These are phyloP conservation scores for Trypanosoma boissoni DNA, from an alignment of 208 protist species.

Conservation along the genomic window DNA sequence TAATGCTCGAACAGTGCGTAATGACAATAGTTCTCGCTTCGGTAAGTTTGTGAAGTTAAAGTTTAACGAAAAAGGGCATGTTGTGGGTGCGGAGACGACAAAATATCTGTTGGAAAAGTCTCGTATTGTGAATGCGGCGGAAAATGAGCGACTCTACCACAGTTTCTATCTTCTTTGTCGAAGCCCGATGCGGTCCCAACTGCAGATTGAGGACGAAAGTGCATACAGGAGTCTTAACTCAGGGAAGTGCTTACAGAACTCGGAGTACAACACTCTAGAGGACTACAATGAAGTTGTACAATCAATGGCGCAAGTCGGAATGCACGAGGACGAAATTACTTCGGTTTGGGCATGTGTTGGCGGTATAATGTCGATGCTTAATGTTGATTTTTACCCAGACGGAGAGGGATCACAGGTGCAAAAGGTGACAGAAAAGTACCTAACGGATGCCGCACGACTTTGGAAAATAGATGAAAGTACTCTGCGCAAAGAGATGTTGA, in stretches of 20 bases:
- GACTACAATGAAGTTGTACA: slow-evolving; percentile 28
- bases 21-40: slow-evolving; percentile 89
- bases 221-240: slow-evolving; percentile 31
- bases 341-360: slow-evolving; percentile 40
- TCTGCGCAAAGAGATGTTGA: slow-evolving; percentile 27
- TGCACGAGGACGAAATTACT: slow-evolving; percentile 35
- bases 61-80: slow-evolving; percentile 39
- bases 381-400: slow-evolving; percentile 48
- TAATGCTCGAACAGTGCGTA: slow-evolving; percentile 86
- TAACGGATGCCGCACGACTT: slow-evolving; percentile 20
- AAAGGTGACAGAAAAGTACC: slow-evolving; percentile 11
- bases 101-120: slow-evolving; percentile 81
- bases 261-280: slow-evolving; percentile 25
- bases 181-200: slow-evolving; percentile 16
- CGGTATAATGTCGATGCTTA: slow-evolving; percentile 68
- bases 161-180: slow-evolving; percentile 82
- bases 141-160: slow-evolving; percentile 83
- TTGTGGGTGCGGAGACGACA: slow-evolving; percentile 44
- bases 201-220: slow-evolving; percentile 9
- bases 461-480: slow-evolving; percentile 27
- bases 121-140: slow-evolving; percentile 52
- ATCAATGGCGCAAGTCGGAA: slow-evolving; percentile 50
- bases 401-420: slow-evolving; percentile 16
- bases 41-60: slow-evolving; percentile 81
- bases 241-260: slow-evolving; percentile 27